Evolutionary conservation across 345 rosid genomes (phyloP).

Genomic region (Lenwebbia sp.): DNA sequence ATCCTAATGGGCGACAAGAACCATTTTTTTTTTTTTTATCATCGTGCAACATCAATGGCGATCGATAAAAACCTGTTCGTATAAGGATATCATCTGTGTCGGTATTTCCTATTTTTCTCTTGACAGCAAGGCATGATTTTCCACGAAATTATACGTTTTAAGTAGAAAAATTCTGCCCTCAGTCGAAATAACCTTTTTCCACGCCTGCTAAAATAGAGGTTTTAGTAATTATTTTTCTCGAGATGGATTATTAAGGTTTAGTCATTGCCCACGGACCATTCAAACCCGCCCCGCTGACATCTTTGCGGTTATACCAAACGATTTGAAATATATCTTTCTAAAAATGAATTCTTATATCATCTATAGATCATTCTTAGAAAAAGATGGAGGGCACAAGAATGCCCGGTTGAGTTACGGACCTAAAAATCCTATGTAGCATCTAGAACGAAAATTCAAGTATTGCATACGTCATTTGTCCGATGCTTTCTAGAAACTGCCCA

Average conservation of each 20-base stretch:
- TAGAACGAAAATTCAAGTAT: not conserved
- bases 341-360: not conserved
- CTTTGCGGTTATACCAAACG: not conserved
- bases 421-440: not conserved
- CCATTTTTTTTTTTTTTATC: not conserved
- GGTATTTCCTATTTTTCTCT: not conserved
- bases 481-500: fast-evolving
- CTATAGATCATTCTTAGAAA: not conserved
- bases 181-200: not conserved
- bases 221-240: not conserved
- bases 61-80: not conserved
- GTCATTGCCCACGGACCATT: not conserved
- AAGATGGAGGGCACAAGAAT: no score
- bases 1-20: not conserved
- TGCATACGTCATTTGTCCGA: not conserved
- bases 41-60: fast-evolving
- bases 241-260: not conserved
- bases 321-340: not conserved
- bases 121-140: not conserved
- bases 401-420: not conserved
- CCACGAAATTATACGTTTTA: not conserved
- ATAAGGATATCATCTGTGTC: not conserved
- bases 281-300: not conserved
- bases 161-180: not conserved
- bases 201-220: not conserved